Percentiles rank a stretch among this genome's conserved stretches.
phyloP scores from a whole-genome alignment of 306 rosid species.

The Cicer judaicum region DNA sequence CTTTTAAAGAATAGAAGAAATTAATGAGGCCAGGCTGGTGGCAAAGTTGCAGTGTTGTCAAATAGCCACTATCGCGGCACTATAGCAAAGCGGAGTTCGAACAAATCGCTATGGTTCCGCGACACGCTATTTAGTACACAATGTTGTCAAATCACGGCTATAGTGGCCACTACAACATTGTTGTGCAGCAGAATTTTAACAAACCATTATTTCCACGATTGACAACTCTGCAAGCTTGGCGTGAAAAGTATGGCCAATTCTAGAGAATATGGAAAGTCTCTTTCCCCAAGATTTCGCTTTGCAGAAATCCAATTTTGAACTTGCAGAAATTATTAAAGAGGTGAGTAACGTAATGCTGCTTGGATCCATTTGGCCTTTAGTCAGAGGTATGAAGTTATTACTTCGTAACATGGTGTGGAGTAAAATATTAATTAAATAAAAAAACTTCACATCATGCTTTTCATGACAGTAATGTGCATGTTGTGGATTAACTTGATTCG shows the following conservation, averaged over 20 bases:
- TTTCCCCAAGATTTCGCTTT: constrained; percentile 32
- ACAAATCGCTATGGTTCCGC: too few species aligned
- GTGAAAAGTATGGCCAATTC: neutral
- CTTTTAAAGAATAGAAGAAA: constrained; percentile 12
- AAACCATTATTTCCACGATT: too few species aligned
- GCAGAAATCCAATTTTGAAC: constrained; percentile 26
- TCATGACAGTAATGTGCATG: constrained; percentile 35
- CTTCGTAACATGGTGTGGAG: constrained; percentile 11
- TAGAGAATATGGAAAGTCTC: constrained; percentile 25
- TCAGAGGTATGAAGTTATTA: constrained; percentile 12
- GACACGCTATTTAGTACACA: too few species aligned
- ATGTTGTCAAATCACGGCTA: too few species aligned
- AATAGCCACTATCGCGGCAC: too few species aligned
- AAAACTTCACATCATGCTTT: constrained; percentile 20
- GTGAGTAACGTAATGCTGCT: constrained; percentile 41
- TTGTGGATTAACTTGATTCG: constrained; percentile 41
- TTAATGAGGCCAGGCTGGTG: constrained; percentile 16
- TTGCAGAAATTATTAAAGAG: constrained; percentile 27
- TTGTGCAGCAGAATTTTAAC: too few species aligned
- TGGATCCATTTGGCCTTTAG: constrained; percentile 20
- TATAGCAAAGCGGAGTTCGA: too few species aligned
- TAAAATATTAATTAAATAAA: constrained; percentile 13
- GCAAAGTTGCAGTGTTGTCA: too few species aligned
- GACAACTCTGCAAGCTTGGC: neutral
- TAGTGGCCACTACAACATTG: too few species aligned